A percentile compares a stretch with the other conserved stretches of the same genome.
Conservation (phyloP, 192 early-diverging fungal genomes). For the Coemansia sp. region DNA sequence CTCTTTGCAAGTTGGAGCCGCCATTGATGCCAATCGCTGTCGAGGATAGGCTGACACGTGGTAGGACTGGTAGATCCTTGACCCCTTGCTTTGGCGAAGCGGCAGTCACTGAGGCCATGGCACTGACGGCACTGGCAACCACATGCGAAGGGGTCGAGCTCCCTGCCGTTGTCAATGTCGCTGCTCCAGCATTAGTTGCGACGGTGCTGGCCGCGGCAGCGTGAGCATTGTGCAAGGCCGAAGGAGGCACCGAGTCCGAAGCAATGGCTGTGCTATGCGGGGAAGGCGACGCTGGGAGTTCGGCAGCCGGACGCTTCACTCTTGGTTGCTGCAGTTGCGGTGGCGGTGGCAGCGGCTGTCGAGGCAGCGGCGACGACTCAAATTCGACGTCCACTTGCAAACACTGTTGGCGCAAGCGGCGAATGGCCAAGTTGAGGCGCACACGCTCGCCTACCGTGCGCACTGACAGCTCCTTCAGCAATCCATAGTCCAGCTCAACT, state of each 20-base stretch:
- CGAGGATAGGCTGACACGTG: conserved; percentile 36
- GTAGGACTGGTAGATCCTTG: conserved; percentile 36
- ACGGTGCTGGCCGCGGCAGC: conserved; percentile 7
- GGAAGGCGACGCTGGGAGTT: not conserved
- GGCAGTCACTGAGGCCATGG: conserved; percentile 3
- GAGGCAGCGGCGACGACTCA: conserved; percentile 12
- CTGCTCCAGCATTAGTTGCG: not conserved
- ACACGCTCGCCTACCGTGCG: conserved; percentile 82
- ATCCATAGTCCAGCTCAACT: conserved; percentile 79
- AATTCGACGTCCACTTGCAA: conserved; percentile 33
- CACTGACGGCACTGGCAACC: not conserved
- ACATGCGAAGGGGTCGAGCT: not conserved
- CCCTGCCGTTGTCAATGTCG: not conserved
- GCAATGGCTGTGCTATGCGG: not conserved
- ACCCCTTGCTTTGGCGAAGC: not conserved
- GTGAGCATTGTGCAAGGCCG: conserved; percentile 28
- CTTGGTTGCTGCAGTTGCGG: conserved; percentile 6
- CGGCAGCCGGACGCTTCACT: not conserved
- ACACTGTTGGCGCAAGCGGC: conserved; percentile 68
- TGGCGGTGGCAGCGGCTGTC: conserved; percentile 17
- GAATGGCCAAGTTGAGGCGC: conserved; percentile 76
- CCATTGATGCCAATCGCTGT: conserved; percentile 27
- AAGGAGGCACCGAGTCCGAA: conserved; percentile 19
- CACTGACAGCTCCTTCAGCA: conserved; percentile 84
- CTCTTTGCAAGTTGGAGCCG: conserved; percentile 35